phyloP scores from a whole-genome alignment of 495 filamentous ascomycete species.

The Pseudevernia furfuracea region DNA sequence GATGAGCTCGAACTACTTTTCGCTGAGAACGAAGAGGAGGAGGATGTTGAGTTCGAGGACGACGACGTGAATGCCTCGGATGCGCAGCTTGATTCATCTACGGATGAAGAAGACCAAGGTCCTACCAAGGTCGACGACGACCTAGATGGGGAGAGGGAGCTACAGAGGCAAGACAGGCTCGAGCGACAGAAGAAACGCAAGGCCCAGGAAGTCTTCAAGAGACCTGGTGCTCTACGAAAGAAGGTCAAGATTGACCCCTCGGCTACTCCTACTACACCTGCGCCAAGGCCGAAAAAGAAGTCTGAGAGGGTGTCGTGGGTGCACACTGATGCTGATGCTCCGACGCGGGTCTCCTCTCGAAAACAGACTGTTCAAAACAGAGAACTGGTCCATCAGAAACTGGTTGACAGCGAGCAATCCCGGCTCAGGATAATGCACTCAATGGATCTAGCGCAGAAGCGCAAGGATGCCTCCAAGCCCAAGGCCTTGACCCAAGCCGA shows the following conservation, averaged over 20 bases:
- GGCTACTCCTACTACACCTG: conserved; percentile 34
- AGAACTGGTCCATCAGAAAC: conserved; percentile 68
- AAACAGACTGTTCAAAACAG: conserved; percentile 78
- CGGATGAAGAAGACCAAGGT: conserved; percentile 69
- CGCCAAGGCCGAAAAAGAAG: conserved; percentile 79
- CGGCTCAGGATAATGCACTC: conserved; percentile 68
- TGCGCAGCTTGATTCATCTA: conserved; percentile 72
- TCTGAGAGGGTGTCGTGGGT: conserved; percentile 87
- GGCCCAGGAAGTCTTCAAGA: conserved; percentile 47
- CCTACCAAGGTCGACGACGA: conserved; percentile 53
- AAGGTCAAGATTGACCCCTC: conserved; percentile 58
- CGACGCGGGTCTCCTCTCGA: conserved; percentile 74
- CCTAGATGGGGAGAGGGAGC: conserved; percentile 54
- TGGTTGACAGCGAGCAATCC: conserved; percentile 75
- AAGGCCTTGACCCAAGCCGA: conserved; percentile 84
- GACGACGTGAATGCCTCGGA: conserved; percentile 63
- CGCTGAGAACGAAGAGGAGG: conserved; percentile 77
- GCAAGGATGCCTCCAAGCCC: conserved; percentile 65
- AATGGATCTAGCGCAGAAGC: conserved; percentile 82
- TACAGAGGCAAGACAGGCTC: conserved; percentile 51
- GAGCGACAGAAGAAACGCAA: conserved; percentile 66
- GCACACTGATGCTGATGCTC: conserved; percentile 67
- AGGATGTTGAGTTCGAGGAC: conserved; percentile 73
- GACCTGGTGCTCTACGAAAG: conserved; percentile 47
- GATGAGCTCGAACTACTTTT: conserved; percentile 77